Evolutionary conservation across 192 early-diverging fungal genomes (phyloP), one percentile per base, ranked within the genome.

Genomic region (Backusella psychrophila): DNA sequence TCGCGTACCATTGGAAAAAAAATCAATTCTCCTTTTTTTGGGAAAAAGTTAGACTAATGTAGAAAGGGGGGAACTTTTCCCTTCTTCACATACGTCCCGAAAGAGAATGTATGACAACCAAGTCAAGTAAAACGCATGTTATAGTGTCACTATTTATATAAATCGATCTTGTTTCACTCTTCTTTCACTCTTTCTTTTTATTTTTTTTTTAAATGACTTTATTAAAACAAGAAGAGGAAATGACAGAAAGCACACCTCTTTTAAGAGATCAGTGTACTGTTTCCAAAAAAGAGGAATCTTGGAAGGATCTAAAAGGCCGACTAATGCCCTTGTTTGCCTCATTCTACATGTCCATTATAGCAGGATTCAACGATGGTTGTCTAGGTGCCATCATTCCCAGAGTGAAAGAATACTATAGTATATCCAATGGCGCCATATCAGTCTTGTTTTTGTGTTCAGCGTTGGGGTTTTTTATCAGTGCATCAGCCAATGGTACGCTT

Each of bases 401-500:
- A 33, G 26, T 82, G n/a, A 82, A 82, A 67, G 39, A 63, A 8
- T 75, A 78, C 23, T 82, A 82, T 23, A 74, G 74, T 66, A 76
- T 82, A 19, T 73, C 77, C 14, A 73, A 82, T 68, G 44, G 52
- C 4, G 53, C 69, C 2, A 75, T 82, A 0, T 82, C 81, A 0
- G n/a, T 75, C 9, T 44, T 82, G 0, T 78, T 82, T 49, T 44
- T 82, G 15, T 75, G 53, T 35, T 65, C 72, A 39, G 77, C 81
- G 0, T 9, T 73, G 65, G 81, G 81, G 0, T 78, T 76, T 29
- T 76, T 78, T 59, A 11, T 41, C 38, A 67, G 77, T 14, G 81
- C 77, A 15, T 35, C 59, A 5, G 31, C 63, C 3, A 82, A 82
- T 59, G 81, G 81, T 5, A 76, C 66, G 7, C 46, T 82, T 38